These are phyloP conservation scores for Yarrowia sp. DNA, from an alignment of 805 yeast species.

Conservation along the genomic window DNA sequence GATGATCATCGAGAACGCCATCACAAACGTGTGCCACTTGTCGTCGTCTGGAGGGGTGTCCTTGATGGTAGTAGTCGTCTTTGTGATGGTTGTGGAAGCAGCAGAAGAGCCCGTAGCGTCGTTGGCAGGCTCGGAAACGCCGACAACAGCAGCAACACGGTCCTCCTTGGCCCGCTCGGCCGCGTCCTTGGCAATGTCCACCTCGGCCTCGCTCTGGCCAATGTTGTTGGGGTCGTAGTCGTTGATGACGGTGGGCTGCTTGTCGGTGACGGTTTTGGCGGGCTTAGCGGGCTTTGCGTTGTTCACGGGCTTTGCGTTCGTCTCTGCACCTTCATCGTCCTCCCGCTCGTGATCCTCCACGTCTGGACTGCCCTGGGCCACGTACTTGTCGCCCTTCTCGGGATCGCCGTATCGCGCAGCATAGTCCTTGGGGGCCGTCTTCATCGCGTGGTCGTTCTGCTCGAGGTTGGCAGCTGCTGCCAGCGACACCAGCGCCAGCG, in stretches of 20 bases:
- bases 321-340: conserved; percentile 3
- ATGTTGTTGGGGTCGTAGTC: conserved; percentile 41
- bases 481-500: conserved; percentile 27
- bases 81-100: background rate
- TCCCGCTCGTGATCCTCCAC: conserved; percentile 23
- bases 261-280: conserved; percentile 28
- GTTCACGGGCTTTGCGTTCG: too few relatives aligned
- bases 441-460: conserved; percentile 37
- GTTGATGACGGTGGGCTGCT: conserved; percentile 38
- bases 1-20: conserved; percentile 86
- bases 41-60: background rate
- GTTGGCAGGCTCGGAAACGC: background rate
- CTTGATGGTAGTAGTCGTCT: background rate
- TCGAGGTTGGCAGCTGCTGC: conserved; percentile 34
- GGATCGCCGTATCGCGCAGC: conserved; percentile 31
- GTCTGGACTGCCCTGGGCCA: conserved; percentile 29
- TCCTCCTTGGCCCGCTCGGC: conserved; percentile 28
- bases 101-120: background rate
- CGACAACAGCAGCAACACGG: conserved; percentile 22
- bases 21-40: conserved; percentile 54
- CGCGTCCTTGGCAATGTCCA: conserved; percentile 33
- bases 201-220: conserved; percentile 24
- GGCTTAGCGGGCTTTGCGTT: conserved; percentile 12
- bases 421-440: conserved; percentile 41
- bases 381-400: conserved; percentile 29